A percentile compares a stretch with the other conserved stretches of the same genome.
These are phyloP conservation scores for Geopyxis carbonaria DNA, from an alignment of 495 filamentous ascomycete species.

Conservation along the genomic window DNA sequence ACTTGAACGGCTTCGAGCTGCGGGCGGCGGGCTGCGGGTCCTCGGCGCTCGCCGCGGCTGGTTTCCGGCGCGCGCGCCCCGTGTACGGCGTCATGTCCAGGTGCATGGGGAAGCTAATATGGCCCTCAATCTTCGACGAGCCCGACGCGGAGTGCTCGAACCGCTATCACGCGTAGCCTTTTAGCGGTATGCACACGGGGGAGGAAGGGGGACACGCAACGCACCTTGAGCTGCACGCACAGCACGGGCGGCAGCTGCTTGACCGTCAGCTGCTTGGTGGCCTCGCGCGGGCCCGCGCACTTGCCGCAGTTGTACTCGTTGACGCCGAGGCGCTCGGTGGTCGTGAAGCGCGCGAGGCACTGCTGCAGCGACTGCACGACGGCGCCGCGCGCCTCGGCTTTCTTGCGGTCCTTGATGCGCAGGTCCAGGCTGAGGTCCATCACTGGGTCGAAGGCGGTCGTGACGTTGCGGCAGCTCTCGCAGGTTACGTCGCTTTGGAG, in stretches of 20 bases:
- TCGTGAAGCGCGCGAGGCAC: conserved; percentile 69
- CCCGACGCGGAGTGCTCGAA: conserved; percentile 57
- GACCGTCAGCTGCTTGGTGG: conserved; percentile 63
- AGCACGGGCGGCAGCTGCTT: conserved; percentile 66
- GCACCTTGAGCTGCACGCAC: conserved; percentile 81
- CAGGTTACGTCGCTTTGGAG: conserved; percentile 75
- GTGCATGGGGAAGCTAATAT: conserved; percentile 66
- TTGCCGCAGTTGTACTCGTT: conserved; percentile 66
- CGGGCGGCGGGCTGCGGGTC: background rate
- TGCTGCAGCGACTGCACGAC: conserved; percentile 45
- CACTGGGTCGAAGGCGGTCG: conserved; percentile 64
- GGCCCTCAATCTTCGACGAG: conserved; percentile 61
- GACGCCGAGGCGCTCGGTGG: conserved; percentile 48
- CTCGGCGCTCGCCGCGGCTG: conserved; percentile 11
- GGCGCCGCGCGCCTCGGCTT: conserved; percentile 21
- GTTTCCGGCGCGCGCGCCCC: conserved; percentile 34
- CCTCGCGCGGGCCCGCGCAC: conserved; percentile 45
- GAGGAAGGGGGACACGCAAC: conserved; percentile 4
- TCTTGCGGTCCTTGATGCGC: conserved; percentile 35
- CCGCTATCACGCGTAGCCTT: conserved; percentile 34
- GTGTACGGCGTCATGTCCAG: conserved; percentile 82
- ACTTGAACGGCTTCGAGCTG: conserved; percentile 40
- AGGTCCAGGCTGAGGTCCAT: conserved; percentile 73
- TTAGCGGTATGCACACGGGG: background rate
- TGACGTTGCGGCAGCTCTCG: conserved; percentile 59